These are phyloP conservation scores for Boletus rubroflammeus DNA, from an alignment of 768 basidiomycete genomes.

Conservation along the genomic window DNA sequence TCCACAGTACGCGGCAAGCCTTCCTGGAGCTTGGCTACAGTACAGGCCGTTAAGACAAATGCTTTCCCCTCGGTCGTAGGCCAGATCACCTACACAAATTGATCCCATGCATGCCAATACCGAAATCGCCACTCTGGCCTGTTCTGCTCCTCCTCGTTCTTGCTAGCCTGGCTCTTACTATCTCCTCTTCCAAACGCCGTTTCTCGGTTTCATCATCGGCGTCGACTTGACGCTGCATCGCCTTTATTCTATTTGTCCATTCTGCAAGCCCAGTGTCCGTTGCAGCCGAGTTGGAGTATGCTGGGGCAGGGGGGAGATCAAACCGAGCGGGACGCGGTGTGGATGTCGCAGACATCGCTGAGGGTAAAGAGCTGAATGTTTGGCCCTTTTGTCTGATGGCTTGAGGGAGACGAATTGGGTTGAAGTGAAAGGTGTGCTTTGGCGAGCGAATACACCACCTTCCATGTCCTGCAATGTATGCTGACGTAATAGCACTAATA, in stretches of 20 bases:
- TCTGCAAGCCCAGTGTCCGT: conserved; percentile 70
- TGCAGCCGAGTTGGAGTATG: conserved; percentile 12
- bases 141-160: conserved; percentile 37
- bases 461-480: background rate
- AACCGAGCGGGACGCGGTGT: conserved; percentile 32
- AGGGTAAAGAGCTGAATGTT: background rate
- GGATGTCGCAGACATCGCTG: conserved; percentile 28
- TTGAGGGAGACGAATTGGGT: background rate
- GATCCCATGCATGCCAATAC: conserved; percentile 37
- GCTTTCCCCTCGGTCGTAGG: background rate
- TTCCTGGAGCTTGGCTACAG: conserved; percentile 25
- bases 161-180: conserved; percentile 47
- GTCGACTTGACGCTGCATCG: conserved; percentile 76
- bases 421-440: background rate
- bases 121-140: conserved; percentile 35
- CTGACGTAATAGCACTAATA: conserved; percentile 21
- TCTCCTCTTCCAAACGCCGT: conserved; percentile 56
- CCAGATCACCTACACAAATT: conserved; percentile 30
- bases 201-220: conserved; percentile 78
- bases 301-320: conserved; percentile 37
- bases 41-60: background rate
- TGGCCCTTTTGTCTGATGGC: background rate
- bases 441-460: background rate
- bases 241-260: conserved; percentile 79
- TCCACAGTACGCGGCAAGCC: conserved; percentile 3